Conservation (phyloP, 345 rosid genomes). For the Hibiscus tridactylites region DNA sequence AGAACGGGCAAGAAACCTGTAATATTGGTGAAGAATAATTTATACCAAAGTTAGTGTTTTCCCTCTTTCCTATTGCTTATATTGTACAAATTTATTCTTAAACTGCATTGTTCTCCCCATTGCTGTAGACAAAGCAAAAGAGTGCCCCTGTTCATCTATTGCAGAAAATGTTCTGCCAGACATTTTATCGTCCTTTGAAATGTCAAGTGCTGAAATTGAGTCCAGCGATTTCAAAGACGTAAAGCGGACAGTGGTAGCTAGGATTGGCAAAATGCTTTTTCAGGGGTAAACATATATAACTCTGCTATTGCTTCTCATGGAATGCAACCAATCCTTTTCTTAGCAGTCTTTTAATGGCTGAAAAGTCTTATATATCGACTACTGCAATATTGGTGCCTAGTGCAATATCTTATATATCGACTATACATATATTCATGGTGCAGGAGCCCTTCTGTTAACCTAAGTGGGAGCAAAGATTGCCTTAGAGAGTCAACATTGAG, state of each 20-base stretch:
- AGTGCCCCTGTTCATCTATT: too few species aligned
- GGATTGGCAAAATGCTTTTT: constrained; percentile 48
- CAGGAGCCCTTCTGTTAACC: constrained; percentile 20
- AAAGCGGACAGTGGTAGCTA: constrained; percentile 1
- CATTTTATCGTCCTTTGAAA: too few species aligned
- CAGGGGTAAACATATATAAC: constrained; percentile 31
- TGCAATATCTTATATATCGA: background rate
- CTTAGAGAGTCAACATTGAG: constrained; percentile 23
- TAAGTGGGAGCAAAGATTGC: constrained; percentile 14
- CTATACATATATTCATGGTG: constrained; percentile 1
- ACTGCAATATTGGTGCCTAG: background rate
- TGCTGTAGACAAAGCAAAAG: constrained; percentile 10
- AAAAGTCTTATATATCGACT: too few species aligned
- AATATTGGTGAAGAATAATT: constrained; percentile 25
- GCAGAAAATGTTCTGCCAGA: too few species aligned
- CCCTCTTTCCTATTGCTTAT: constrained; percentile 5
- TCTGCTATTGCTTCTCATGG: background rate
- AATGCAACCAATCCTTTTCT: background rate
- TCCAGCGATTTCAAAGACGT: too few species aligned
- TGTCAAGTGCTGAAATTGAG: too few species aligned
- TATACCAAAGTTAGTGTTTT: constrained; percentile 17
- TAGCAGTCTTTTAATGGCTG: background rate
- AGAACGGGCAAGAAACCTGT: constrained; percentile 25
- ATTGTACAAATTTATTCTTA: background rate
- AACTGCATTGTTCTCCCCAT: background rate